Conservation (phyloP, 352 stramenopile genomes). For the Phytopythium cucurbitacearum region DNA sequence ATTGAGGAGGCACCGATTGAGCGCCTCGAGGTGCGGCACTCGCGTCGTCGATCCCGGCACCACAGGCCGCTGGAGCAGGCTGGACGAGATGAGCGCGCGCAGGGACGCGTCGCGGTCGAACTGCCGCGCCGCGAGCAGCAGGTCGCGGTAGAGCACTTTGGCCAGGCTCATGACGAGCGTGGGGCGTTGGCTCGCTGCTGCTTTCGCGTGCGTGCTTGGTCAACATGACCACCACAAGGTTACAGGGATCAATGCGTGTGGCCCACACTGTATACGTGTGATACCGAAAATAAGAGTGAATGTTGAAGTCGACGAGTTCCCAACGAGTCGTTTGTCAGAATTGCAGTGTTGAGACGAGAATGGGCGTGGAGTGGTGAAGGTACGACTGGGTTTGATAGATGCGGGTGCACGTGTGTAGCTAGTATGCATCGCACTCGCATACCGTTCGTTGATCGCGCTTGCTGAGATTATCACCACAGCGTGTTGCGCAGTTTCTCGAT, state of each 20-base stretch:
- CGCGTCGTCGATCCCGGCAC: constrained; percentile 19
- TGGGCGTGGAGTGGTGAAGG: too few species aligned
- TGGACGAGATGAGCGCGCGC: constrained; percentile 58
- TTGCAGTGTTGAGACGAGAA: too few species aligned
- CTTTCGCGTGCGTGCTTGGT: not conserved
- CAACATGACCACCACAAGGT: not conserved
- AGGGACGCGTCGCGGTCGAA: constrained; percentile 57
- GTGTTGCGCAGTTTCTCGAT: too few species aligned
- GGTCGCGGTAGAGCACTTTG: constrained; percentile 63
- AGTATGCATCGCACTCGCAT: too few species aligned
- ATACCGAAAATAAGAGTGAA: too few species aligned
- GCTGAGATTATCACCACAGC: too few species aligned
- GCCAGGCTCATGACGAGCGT: constrained; percentile 34
- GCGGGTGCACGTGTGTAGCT: too few species aligned
- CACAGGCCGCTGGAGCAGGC: constrained; percentile 43
- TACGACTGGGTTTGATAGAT: too few species aligned
- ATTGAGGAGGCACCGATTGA: constrained; percentile 46
- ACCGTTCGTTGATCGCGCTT: too few species aligned
- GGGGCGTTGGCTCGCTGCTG: too few species aligned
- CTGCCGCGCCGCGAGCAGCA: constrained; percentile 43
- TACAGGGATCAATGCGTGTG: not conserved
- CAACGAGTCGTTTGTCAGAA: too few species aligned
- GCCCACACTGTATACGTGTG: not conserved
- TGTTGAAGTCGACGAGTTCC: too few species aligned
- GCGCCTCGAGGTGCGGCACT: constrained; percentile 51